phyloP scores from a whole-genome alignment of 208 protist species.

The Borovskyia barvae region DNA sequence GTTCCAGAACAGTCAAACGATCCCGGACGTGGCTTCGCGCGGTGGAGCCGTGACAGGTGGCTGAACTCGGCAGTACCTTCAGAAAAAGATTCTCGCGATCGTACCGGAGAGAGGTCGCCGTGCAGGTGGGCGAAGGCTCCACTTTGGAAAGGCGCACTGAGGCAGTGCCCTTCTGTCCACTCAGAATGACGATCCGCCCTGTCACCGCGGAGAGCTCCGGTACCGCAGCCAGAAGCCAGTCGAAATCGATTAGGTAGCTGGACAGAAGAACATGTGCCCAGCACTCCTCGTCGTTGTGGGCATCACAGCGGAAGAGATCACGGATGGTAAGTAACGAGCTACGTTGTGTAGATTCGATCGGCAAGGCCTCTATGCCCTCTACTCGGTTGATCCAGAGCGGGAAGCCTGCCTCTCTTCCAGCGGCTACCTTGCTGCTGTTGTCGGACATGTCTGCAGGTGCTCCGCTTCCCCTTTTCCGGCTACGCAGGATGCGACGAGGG shows the following conservation, averaged over 20 bases:
- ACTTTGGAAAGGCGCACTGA: slow-evolving; percentile 2
- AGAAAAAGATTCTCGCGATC: slow-evolving; percentile 24
- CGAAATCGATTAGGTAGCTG: slow-evolving; percentile 73
- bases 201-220: slow-evolving; percentile 33
- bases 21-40: background rate
- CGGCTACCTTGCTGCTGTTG: too few species aligned
- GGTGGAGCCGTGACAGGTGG: too few species aligned
- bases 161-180: slow-evolving; percentile 45
- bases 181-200: slow-evolving; percentile 44
- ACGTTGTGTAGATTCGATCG: too few species aligned
- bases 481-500: too few species aligned
- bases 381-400: slow-evolving; percentile 8
- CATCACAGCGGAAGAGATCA: slow-evolving; percentile 56
- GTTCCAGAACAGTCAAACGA: slow-evolving; percentile 51
- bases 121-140: background rate
- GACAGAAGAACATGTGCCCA: slow-evolving; percentile 62
- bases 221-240: slow-evolving; percentile 49
- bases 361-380: background rate
- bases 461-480: too few species aligned
- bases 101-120: slow-evolving; percentile 5
- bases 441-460: too few species aligned
- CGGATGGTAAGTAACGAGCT: slow-evolving; percentile 20
- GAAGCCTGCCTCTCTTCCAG: too few species aligned
- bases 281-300: slow-evolving; percentile 27
- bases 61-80: slow-evolving; percentile 1